A percentile compares a stretch with the other conserved stretches of the same genome.
Evolutionary conservation across 1,284 basidiomycete genomes (phyloP).

Genomic region (Phylloboletellus chloephorus): DNA sequence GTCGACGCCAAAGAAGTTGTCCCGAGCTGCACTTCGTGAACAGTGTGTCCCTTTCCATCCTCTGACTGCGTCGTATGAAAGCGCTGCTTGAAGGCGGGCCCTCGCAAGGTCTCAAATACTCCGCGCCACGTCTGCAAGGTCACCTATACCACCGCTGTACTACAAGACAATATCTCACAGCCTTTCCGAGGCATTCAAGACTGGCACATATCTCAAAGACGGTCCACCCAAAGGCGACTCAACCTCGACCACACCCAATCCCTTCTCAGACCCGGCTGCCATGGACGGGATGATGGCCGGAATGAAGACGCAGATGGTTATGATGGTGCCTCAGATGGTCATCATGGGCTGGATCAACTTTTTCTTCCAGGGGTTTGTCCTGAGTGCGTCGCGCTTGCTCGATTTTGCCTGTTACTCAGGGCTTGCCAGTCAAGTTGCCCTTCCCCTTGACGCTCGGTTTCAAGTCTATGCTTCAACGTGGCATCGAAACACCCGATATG

Average conservation of each 20-base stretch:
- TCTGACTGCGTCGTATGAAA: conserved; percentile 1
- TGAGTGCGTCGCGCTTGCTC: conserved; percentile 62
- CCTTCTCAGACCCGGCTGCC: conserved; percentile 79
- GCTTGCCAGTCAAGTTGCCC: conserved; percentile 78
- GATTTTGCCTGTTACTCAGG: conserved; percentile 5
- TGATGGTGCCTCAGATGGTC: conserved; percentile 97
- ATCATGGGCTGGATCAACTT: conserved; percentile 99
- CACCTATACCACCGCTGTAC: conserved; percentile 69
- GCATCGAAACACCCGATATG: conserved; percentile 94
- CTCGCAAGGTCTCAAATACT: conserved; percentile 80
- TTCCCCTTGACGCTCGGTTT: conserved; percentile 97
- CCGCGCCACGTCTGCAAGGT: conserved; percentile 72
- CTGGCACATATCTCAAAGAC: conserved; percentile 82
- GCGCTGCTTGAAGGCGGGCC: conserved; percentile 59
- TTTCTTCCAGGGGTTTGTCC: conserved; percentile 97
- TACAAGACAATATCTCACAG: conserved; percentile 74
- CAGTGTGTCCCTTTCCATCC: conserved; percentile 60
- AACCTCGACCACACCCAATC: conserved; percentile 56
- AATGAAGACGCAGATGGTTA: conserved; percentile 98
- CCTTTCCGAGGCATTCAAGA: conserved; percentile 65
- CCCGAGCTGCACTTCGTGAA: conserved; percentile 80
- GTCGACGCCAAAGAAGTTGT: conserved; percentile 76
- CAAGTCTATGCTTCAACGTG: conserved; percentile 98
- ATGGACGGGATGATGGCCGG: conserved; percentile 99
- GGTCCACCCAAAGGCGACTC: conserved; percentile 66